phyloP scores from a whole-genome alignment of 805 yeast genomes.

The Sporopachydermia quercuum region DNA sequence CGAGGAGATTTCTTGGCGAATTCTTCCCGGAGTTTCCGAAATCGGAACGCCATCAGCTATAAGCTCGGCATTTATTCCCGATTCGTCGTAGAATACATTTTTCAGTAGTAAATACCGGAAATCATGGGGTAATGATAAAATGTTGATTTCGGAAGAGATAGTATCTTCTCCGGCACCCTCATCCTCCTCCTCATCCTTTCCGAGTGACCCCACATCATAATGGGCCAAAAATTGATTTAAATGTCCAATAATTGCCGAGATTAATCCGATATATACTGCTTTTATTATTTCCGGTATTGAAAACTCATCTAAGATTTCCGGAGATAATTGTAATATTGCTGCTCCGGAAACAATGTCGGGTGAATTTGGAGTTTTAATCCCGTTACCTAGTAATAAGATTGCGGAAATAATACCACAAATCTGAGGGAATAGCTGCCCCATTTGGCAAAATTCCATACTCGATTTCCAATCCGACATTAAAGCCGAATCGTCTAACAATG shows the following conservation, averaged over 20 bases:
- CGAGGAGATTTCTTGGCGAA: slow-evolving; percentile 8
- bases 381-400: slow-evolving; percentile 22
- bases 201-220: slow-evolving; percentile 11
- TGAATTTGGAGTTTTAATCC: slow-evolving; percentile 9
- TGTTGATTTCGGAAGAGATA: slow-evolving; percentile 20
- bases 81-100: slow-evolving; percentile 20
- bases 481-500: slow-evolving; percentile 21
- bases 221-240: slow-evolving; percentile 19
- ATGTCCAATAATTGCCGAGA: slow-evolving; percentile 18
- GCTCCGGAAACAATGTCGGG: slow-evolving; percentile 25
- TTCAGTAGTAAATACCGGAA: slow-evolving; percentile 14
- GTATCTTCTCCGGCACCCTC: slow-evolving; percentile 12
- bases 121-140: slow-evolving; percentile 18
- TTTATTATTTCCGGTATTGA: slow-evolving; percentile 17
- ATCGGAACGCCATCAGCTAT: slow-evolving; percentile 20
- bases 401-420: slow-evolving; percentile 22
- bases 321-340: slow-evolving; percentile 22
- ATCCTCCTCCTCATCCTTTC: slow-evolving; percentile 10
- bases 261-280: slow-evolving; percentile 19
- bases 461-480: slow-evolving; percentile 26
- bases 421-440: slow-evolving; percentile 18
- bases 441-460: slow-evolving; percentile 19
- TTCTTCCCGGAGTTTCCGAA: slow-evolving; percentile 14
- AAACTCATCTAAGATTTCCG: slow-evolving; percentile 12
- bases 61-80: slow-evolving; percentile 23